Percentiles rank a stretch among this genome's conserved stretches.
These are phyloP conservation scores for Uncinocarpus reesii DNA, from an alignment of 2,329 filamentous ascomycete genomes.

Conservation along the genomic window DNA sequence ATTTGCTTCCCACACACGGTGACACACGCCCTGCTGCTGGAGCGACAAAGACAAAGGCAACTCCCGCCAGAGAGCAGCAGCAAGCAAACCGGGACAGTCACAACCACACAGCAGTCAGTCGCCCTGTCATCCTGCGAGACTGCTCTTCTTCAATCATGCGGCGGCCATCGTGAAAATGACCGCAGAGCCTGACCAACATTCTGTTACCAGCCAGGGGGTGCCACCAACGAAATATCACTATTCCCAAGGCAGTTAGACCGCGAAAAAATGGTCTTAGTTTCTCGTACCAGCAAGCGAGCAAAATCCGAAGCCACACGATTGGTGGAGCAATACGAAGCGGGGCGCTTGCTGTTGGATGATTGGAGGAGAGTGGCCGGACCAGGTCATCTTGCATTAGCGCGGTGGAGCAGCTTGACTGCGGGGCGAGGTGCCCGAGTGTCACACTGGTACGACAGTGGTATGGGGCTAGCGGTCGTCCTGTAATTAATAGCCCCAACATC, in stretches of 20 bases:
- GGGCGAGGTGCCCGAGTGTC: not conserved
- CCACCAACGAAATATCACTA: not conserved
- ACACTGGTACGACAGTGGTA: conserved; percentile 1
- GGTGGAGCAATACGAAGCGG: no score
- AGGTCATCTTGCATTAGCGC: not conserved
- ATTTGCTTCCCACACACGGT: no score
- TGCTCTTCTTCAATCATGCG: no score
- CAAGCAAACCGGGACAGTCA: not conserved
- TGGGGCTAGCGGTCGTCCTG: not conserved
- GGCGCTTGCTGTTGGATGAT: no score
- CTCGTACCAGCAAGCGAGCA: no score
- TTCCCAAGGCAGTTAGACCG: not conserved
- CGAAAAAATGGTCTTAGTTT: no score
- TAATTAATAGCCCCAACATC: conserved; percentile 6
- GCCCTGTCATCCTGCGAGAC: no score
- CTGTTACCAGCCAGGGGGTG: not conserved
- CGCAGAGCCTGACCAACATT: not conserved
- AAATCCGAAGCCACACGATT: no score
- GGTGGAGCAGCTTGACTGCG: not conserved
- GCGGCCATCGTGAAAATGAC: no score
- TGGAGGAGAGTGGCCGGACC: no score
- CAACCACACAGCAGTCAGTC: not conserved
- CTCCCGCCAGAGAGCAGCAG: not conserved
- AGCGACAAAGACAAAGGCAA: not conserved
- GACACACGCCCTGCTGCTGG: no score